Evolutionary conservation across 352 stramenopile species (phyloP), one percentile per base, ranked within the genome.

Genomic region (Thalassiosira oceanica): DNA sequence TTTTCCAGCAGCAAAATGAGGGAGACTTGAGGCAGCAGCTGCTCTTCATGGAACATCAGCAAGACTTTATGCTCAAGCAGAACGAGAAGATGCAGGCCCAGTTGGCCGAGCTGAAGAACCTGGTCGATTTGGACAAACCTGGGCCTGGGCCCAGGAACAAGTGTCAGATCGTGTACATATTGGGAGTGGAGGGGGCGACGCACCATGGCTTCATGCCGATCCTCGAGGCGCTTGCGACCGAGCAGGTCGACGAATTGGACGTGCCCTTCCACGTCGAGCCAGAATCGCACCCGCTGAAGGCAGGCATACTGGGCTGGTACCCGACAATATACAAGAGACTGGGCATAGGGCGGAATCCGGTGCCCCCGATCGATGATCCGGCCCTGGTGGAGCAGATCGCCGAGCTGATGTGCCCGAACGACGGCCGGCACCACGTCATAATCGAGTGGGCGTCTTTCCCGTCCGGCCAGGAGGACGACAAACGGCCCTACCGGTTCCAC

Each of bases 151-250:
- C 31, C 31, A 37, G 31, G 8, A 5, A 55, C 13, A 68, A 68
- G 18, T 68, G 57, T 16, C 57, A 60, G 21, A 60, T 60, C 3
- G 39, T 68, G 26, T 60, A 60, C n/a, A 26, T 60, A 26, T 11
- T 60, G 23, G 57, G 57, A 3, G 57, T 68, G 23, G 57, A 68
- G 57, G 57, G 57, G 7, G 49, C 57, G 10, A 41, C 23, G 1
- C 57, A 68, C 29, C 57, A 68, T 26, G 57, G 57, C n/a, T 28
- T 60, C 31, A 15, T 45, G 16, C 57, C 57, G 1, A 55, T 68
- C 13, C 31, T 68, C 6, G 44, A 68, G 15, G n/a, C n/a, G 0
- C 20, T 68, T 3, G 44, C 57, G 13, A 11, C 20, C 27, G 35
- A 21, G 11, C 57, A 68, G n/a, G 16, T 60, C 39, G 57, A 68